Conservation (phyloP, 257 asterid species). For the Solanum sejunctum region DNA sequence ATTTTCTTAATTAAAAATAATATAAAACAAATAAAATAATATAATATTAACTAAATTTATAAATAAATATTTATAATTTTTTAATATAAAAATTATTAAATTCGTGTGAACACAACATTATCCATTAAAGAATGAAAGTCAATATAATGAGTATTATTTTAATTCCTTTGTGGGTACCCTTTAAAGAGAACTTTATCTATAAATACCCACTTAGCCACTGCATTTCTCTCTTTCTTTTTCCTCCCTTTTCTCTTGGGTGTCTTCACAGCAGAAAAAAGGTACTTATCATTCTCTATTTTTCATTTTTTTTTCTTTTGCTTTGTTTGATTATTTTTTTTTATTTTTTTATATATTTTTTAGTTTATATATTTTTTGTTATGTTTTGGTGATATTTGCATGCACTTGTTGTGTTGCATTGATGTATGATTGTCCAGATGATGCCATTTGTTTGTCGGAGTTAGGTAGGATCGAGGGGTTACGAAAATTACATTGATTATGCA, state of each 20-base stretch:
- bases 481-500: too few species aligned
- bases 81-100: not conserved
- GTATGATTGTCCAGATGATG: not conserved
- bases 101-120: not conserved
- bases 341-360: not conserved
- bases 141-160: not conserved
- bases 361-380: not conserved
- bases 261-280: slow-evolving; percentile 14
- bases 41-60: not conserved
- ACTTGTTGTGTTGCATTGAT: not conserved
- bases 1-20: too few species aligned
- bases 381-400: not conserved
- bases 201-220: slow-evolving; percentile 6
- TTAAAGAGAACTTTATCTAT: not conserved
- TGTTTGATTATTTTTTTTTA: not conserved
- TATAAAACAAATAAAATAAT: too few species aligned
- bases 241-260: slow-evolving; percentile 2
- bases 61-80: not conserved
- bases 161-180: not conserved
- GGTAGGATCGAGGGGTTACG: not conserved
- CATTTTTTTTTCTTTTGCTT: not conserved
- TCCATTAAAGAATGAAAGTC: not conserved
- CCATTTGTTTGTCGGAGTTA: not conserved
- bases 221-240: slow-evolving; percentile 9
- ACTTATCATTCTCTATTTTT: not conserved